A percentile compares a stretch with the other conserved stretches of the same genome.
These are phyloP conservation scores for Leishmania gerbilli DNA, from an alignment of 208 protist species.

Conservation along the genomic window DNA sequence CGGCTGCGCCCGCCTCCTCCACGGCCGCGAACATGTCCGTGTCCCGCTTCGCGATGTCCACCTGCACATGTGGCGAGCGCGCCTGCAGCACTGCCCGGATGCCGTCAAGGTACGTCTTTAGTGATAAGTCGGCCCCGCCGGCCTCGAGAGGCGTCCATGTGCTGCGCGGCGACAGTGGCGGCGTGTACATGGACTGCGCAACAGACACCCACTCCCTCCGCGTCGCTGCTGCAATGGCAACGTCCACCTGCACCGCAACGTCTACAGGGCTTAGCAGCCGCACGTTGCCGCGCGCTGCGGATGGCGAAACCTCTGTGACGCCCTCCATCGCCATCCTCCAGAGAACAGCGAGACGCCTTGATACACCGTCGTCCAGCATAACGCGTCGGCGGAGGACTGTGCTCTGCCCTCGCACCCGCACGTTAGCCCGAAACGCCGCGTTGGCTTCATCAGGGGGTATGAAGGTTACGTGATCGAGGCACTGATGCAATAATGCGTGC, in stretches of 20 bases:
- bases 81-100: constrained; percentile 19
- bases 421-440: background rate
- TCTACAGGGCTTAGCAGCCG: constrained; percentile 24
- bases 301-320: no score
- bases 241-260: constrained; percentile 42
- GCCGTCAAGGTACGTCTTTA: constrained; percentile 13
- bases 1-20: constrained; percentile 7
- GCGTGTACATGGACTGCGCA: constrained; percentile 24
- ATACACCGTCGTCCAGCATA: constrained; percentile 20
- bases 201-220: constrained; percentile 39
- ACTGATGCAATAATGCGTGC: constrained; percentile 22
- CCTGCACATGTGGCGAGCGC: constrained; percentile 25
- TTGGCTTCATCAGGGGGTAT: constrained; percentile 15
- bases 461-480: constrained; percentile 20
- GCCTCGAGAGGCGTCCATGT: background rate
- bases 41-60: constrained; percentile 11
- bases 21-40: constrained; percentile 9
- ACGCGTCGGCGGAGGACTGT: constrained; percentile 13
- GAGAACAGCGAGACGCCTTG: constrained; percentile 14
- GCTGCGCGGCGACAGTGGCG: constrained; percentile 2
- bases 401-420: constrained; percentile 1
- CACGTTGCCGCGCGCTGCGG: background rate
- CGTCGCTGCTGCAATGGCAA: constrained; percentile 28
- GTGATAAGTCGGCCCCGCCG: background rate
- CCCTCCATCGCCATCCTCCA: constrained; percentile 21